These are phyloP conservation scores for Paralagenidium karlingii DNA, from an alignment of 352 stramenopile species.

Conservation along the genomic window DNA sequence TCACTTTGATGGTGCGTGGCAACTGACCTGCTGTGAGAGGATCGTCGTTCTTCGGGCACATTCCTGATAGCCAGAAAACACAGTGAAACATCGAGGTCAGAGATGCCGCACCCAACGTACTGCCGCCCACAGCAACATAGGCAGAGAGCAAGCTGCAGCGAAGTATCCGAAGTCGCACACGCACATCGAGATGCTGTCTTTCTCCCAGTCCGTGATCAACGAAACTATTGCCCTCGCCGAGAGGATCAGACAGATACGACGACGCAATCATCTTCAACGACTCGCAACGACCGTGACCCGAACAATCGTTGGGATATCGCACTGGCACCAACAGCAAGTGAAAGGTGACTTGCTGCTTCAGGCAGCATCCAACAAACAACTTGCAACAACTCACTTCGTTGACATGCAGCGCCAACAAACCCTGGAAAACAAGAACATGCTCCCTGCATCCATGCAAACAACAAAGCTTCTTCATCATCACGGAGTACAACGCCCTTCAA, in stretches of 20 bases:
- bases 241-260: conserved; percentile 26
- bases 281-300: conserved; percentile 45
- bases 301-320: conserved; percentile 43
- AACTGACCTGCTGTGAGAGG: conserved; percentile 58
- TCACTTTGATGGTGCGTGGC: conserved; percentile 44
- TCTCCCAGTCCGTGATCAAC: conserved; percentile 81
- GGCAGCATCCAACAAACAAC: no score
- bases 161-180: conserved; percentile 77
- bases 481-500: no score
- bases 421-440: no score
- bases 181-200: conserved; percentile 57
- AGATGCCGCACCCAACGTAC: not conserved
- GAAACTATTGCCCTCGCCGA: conserved; percentile 19
- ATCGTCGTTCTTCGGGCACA: conserved; percentile 83
- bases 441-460: no score
- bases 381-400: no score
- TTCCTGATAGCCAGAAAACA: no score
- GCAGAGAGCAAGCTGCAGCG: conserved; percentile 69
- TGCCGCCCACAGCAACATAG: conserved; percentile 13
- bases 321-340: no score
- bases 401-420: no score
- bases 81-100: no score
- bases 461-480: no score
- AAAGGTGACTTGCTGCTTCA: no score
- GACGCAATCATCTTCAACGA: conserved; percentile 30